Evolutionary conservation across 2,329 filamentous ascomycete species (phyloP).

Genomic region (Xylaria multiplex): DNA sequence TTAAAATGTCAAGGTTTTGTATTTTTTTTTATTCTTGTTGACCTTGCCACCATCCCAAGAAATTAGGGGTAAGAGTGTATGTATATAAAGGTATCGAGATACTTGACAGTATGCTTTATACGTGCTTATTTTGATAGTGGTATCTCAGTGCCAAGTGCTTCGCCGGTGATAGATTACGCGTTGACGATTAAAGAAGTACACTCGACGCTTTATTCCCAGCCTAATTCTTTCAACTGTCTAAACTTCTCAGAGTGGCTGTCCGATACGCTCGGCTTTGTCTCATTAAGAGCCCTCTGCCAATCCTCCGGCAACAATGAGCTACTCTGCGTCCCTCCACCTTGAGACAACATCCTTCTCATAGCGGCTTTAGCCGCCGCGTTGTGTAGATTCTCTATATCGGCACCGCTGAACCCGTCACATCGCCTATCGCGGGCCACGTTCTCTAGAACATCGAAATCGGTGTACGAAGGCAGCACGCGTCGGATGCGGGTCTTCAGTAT

Average conservation of each 20-base stretch:
- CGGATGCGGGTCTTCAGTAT: slow-evolving; percentile 76
- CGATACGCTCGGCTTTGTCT: slow-evolving; percentile 62
- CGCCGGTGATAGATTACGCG: neutral
- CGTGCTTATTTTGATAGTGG: neutral
- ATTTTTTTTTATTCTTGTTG: no score
- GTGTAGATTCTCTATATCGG: slow-evolving; percentile 68
- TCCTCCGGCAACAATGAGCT: slow-evolving; percentile 53
- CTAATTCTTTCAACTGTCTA: slow-evolving; percentile 50
- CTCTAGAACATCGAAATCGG: slow-evolving; percentile 46
- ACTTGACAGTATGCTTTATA: no score
- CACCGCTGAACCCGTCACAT: slow-evolving; percentile 81
- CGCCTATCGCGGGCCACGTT: slow-evolving; percentile 71
- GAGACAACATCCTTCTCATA: slow-evolving; percentile 38
- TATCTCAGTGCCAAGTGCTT: neutral
- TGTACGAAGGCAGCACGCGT: slow-evolving; percentile 44
- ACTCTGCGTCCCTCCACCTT: slow-evolving; percentile 33
- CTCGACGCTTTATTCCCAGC: slow-evolving; percentile 40
- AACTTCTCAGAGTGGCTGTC: slow-evolving; percentile 57
- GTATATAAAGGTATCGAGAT: no score
- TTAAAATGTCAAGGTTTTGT: no score
- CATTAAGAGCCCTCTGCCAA: slow-evolving; percentile 63
- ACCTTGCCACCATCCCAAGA: no score
- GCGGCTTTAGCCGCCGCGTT: slow-evolving; percentile 46
- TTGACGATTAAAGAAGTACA: neutral
- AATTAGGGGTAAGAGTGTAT: no score